These are phyloP conservation scores for Clausena lansium DNA, from an alignment of 345 rosid species.

Conservation along the genomic window DNA sequence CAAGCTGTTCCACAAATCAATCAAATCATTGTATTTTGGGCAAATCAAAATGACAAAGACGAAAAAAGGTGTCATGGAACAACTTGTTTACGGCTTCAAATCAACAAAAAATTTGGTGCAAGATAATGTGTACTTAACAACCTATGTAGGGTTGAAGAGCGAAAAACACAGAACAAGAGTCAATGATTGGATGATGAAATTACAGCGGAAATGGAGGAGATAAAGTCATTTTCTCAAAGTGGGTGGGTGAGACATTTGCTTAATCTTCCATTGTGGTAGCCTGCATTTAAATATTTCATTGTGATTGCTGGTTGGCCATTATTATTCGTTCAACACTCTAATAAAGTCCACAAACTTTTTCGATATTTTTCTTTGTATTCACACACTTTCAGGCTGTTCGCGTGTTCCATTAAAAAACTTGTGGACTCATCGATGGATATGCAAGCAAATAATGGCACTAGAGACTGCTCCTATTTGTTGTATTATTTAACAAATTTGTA, in stretches of 20 bases:
- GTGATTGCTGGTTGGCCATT: background rate
- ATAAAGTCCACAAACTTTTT: conserved; percentile 1
- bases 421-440: too few species aligned
- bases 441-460: too few species aligned
- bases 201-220: background rate
- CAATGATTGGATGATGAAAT: background rate
- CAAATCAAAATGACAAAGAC: background rate
- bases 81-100: background rate
- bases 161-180: background rate
- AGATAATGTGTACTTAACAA: background rate
- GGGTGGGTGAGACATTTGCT: background rate
- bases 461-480: too few species aligned
- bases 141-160: too few species aligned
- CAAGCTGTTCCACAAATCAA: background rate
- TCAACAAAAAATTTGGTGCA: background rate
- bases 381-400: too few species aligned
- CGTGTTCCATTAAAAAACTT: too few species aligned
- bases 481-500: too few species aligned
- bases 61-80: background rate
- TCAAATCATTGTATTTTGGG: conserved; percentile 1
- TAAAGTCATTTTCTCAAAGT: background rate
- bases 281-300: background rate
- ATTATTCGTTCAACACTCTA: background rate
- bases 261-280: background rate
- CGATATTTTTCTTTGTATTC: too few species aligned